These are phyloP conservation scores for Aspergillus aculeatinus DNA, from an alignment of 2,329 filamentous ascomycete genomes.

Conservation along the genomic window DNA sequence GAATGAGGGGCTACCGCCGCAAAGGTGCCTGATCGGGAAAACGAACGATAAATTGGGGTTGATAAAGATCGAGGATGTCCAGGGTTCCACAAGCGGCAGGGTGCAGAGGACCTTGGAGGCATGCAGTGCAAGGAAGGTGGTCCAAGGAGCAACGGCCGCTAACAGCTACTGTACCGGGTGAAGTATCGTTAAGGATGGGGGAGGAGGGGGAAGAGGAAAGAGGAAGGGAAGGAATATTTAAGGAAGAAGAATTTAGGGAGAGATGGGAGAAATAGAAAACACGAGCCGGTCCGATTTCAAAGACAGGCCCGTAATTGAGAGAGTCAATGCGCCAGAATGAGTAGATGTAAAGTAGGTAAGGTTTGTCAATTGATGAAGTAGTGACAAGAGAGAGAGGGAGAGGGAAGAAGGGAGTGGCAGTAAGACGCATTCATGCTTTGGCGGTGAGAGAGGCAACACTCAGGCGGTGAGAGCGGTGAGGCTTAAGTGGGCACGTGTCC, in stretches of 20 bases:
- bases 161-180: slow-evolving; percentile 2
- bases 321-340: background rate
- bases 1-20: slow-evolving; percentile 19
- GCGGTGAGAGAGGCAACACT: background rate
- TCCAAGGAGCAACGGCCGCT: slow-evolving; percentile 3
- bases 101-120: slow-evolving; percentile 38
- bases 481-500: background rate
- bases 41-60: slow-evolving; percentile 17
- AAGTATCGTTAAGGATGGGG: slow-evolving; percentile 1
- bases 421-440: background rate
- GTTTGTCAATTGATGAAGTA: background rate
- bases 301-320: background rate
- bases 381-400: background rate
- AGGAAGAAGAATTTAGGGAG: background rate
- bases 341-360: background rate
- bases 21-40: slow-evolving; percentile 13
- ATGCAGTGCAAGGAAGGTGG: slow-evolving; percentile 25
- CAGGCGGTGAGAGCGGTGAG: background rate
- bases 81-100: slow-evolving; percentile 24
- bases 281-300: background rate
- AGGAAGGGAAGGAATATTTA: background rate
- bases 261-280: background rate
- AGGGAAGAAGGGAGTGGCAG: background rate
- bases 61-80: slow-evolving; percentile 12
- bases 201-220: background rate